Conservation (phyloP, 371 early-diverging fungal genomes). For the Mortierella sp. region DNA sequence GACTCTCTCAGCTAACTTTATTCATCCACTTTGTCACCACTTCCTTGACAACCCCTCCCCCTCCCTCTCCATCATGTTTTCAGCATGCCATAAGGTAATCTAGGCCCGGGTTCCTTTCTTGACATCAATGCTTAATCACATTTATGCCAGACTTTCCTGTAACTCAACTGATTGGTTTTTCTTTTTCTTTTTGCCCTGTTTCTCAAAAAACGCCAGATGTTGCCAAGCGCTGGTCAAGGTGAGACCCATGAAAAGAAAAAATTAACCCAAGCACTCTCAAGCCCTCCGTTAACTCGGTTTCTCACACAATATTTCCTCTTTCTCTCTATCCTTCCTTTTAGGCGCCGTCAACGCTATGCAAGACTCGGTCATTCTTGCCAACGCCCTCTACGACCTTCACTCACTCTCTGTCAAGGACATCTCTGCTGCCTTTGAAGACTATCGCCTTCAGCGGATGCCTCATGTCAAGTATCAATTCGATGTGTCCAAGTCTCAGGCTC, state of each 20-base stretch:
- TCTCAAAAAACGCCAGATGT: conserved; percentile 2
- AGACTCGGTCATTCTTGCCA: conserved; percentile 36
- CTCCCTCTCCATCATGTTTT: background rate
- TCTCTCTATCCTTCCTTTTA: background rate
- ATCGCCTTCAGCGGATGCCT: conserved; percentile 24
- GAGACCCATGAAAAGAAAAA: background rate
- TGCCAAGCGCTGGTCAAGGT: conserved; percentile 12
- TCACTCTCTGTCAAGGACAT: conserved; percentile 15
- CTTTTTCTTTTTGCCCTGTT: background rate
- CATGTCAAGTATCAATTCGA: conserved; percentile 28
- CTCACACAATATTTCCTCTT: background rate
- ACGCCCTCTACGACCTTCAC: conserved; percentile 31
- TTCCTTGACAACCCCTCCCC: background rate
- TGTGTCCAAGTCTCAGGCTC: conserved; percentile 26
- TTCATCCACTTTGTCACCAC: no score
- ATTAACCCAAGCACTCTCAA: background rate
- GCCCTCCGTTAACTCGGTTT: background rate
- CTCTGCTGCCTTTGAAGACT: conserved; percentile 23
- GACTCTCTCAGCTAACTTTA: background rate
- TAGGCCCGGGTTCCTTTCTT: background rate
- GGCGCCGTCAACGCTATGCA: conserved; percentile 46
- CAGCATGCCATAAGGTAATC: conserved; percentile 1
- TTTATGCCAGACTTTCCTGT: background rate
- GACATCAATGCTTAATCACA: background rate
- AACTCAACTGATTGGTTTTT: background rate